Base-by-base conservation (phyloP, 2,329 filamentous ascomycete genomes). In the Cladosporium sp. region DNA sequence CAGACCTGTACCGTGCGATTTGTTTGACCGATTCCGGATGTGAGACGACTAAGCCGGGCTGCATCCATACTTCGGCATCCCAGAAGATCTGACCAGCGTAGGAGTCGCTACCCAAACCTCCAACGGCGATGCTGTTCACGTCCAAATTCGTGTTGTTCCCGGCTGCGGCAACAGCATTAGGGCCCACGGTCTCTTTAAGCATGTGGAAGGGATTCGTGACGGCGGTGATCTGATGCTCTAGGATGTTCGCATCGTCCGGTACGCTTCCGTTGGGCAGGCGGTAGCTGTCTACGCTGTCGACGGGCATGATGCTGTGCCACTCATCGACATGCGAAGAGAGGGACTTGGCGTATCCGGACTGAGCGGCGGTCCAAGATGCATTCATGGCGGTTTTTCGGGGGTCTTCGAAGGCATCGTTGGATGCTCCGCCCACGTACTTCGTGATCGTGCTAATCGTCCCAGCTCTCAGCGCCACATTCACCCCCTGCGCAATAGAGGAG, bases 381-480 rank as follows among this genome's bases (percentile, higher is more conserved):
- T 74, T 64, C 53, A 74, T 73, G 2, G 86, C 86, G 1, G 75
- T 72, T 2, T 65, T 60, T 53, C 78, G 71, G 0, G 85, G 79
- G 56, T 84, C 70, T 0, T 70, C 56, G 61, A 87, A 89, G 0
- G 83, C 84, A 66, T 89, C 86, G 0, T 78, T 79, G 1, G 85
- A 86, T 3, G 86, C 85, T 45, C 76, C 78, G 28, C 86, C 86
- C 13, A 89, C 75, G 58, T 78, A 88, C 62, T 89, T 89, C 43
- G 76, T 79, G 43, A 88, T 68, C 1, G 74, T 78, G 3, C 79
- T 73, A 0, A 75, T 75, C 57, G 79, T 62, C 1, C 79, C 78
- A 2, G 77, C 75, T 31, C 69, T 70, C 6, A 87, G 70, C 1
- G 67, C 70, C 28, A 85, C 73, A 9, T 72, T 66, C 41, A 81